Conservation (phyloP, 2,329 filamentous ascomycete genomes). For the Fusarium nurragi region DNA sequence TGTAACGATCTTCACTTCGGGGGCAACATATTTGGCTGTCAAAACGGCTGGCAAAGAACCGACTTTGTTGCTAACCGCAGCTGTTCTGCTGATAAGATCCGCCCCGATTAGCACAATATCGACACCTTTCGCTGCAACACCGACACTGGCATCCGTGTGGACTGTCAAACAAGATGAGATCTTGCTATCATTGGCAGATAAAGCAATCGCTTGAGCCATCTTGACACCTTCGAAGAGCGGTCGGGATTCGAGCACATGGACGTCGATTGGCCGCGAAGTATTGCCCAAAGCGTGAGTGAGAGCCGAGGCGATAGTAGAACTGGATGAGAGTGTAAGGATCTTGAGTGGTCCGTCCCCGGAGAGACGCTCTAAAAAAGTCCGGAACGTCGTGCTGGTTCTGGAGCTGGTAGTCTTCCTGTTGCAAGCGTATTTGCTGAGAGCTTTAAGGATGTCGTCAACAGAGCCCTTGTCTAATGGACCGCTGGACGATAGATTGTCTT, state of each 20-base stretch:
- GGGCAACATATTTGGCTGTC: slow-evolving; percentile 60
- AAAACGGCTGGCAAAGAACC: slow-evolving; percentile 69
- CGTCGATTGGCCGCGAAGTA: slow-evolving; percentile 55
- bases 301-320: slow-evolving; percentile 65
- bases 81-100: slow-evolving; percentile 66
- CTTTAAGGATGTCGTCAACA: slow-evolving; percentile 34
- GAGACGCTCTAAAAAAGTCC: slow-evolving; percentile 46
- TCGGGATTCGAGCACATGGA: slow-evolving; percentile 72
- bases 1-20: slow-evolving; percentile 60
- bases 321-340: slow-evolving; percentile 70
- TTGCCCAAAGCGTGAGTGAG: slow-evolving; percentile 55
- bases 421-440: slow-evolving; percentile 26
- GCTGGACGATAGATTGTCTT: slow-evolving; percentile 42
- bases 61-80: slow-evolving; percentile 73
- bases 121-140: slow-evolving; percentile 60
- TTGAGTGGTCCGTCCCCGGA: slow-evolving; percentile 48
- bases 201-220: slow-evolving; percentile 61
- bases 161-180: slow-evolving; percentile 53
- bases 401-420: slow-evolving; percentile 41
- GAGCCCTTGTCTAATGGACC: slow-evolving; percentile 1
- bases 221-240: slow-evolving; percentile 72
- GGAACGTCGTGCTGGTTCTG: slow-evolving; percentile 50
- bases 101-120: slow-evolving; percentile 71
- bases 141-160: slow-evolving; percentile 69
- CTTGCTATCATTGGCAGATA: slow-evolving; percentile 47